Evolutionary conservation across 176 grass and related monocot genomes (phyloP), one percentile per base, ranked within the genome.

Genomic region (Musa schizocarpa): DNA sequence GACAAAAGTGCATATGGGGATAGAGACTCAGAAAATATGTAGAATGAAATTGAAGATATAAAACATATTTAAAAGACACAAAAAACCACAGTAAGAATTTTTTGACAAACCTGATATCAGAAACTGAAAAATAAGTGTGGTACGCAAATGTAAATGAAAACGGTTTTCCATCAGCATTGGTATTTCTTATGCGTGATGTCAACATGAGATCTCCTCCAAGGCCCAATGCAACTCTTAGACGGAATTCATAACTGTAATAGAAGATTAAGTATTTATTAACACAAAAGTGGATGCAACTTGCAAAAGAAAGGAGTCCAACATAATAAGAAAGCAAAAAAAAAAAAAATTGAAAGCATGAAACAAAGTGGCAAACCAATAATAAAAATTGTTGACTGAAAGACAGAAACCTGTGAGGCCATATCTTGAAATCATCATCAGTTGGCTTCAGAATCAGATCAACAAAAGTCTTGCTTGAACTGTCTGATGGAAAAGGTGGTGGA

Each of bases 181-280:
- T 74, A 16, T 74, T 74, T 74, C 72, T 74, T 74, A 74, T 74
- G 53, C 72, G 72, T 43, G 72, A 74, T 74, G 72, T 74, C 53
- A 74, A 13, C 54, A 34, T 11, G 23, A 74, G 72, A 74, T 74
- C 54, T 13, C 72, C 72, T 57, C 53, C 72, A 3, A 13, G 72
- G 57, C 19, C 72, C 54, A 74, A 59, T 24, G 54, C 22, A 74
- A 74, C 72, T 53, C 72, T 27, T 43, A 74, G 72, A 48, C 72
- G 72, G 20, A 74, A 74, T 58, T 74, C 72, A 59, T 74, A 74
- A 19, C 72, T 74, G 72, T 53, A 58, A 12, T 8, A 9, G 1
- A 25, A 68, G 17, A 74, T 25, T 6, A 53, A 71, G 48, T n/a
- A 71, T 19, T 21, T 71, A n/a, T 20, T 49, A 0, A 50, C 8